phyloP scores from a whole-genome alignment of 495 filamentous ascomycete species.

The Daldinia grandis region DNA sequence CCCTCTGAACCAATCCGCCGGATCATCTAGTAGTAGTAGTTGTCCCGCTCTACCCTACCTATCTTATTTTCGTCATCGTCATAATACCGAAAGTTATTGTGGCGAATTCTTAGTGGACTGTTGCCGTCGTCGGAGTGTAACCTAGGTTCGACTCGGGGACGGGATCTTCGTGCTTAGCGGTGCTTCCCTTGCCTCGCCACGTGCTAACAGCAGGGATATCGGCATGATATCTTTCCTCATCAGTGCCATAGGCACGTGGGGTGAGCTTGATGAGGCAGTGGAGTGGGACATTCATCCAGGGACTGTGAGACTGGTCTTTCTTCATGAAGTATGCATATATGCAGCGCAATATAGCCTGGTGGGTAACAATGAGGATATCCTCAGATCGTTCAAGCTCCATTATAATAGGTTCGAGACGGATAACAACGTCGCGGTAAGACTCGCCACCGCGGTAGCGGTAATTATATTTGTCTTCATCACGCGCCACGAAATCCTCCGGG shows the following conservation, averaged over 20 bases:
- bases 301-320: conserved; percentile 85
- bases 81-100: background rate
- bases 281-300: conserved; percentile 93
- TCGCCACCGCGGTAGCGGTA: conserved; percentile 98
- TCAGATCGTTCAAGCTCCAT: conserved; percentile 97
- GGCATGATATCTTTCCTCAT: conserved; percentile 84
- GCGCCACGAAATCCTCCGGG: conserved; percentile 91
- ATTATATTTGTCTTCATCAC: conserved; percentile 98
- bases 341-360: conserved; percentile 94
- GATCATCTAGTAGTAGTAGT: conserved; percentile 16
- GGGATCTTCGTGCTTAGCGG: conserved; percentile 73
- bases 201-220: conserved; percentile 95
- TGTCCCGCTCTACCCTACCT: background rate
- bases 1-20: conserved; percentile 17
- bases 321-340: conserved; percentile 99
- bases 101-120: conserved; percentile 15
- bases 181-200: conserved; percentile 89
- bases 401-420: conserved; percentile 97
- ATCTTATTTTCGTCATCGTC: conserved; percentile 15
- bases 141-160: conserved; percentile 47
- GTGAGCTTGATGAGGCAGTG: conserved; percentile 97
- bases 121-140: conserved; percentile 20
- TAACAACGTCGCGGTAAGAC: conserved; percentile 96
- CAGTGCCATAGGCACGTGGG: conserved; percentile 90
- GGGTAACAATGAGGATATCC: conserved; percentile 97